phyloP scores from a whole-genome alignment of 1,139 yeast genomes.

The Yamadazyma oceani region DNA sequence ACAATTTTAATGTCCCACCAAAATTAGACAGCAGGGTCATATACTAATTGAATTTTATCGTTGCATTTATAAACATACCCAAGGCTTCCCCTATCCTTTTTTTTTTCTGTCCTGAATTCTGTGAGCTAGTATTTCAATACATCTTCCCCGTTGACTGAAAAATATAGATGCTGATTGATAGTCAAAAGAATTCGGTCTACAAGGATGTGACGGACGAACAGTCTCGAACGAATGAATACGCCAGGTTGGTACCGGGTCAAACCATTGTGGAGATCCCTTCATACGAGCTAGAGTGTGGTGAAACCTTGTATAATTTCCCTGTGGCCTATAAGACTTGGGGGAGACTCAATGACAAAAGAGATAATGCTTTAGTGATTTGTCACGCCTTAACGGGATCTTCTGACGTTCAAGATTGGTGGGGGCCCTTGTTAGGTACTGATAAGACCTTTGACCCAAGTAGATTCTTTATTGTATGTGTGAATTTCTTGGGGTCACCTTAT shows the following conservation, averaged over 20 bases:
- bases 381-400: slow-evolving; percentile 96
- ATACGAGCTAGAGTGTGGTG: slow-evolving; percentile 80
- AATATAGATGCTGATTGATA: too few relatives aligned
- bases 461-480: slow-evolving; percentile 82
- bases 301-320: slow-evolving; percentile 68
- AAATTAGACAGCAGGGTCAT: too few relatives aligned
- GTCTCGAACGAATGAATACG: slow-evolving; percentile 60
- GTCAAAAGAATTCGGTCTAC: slow-evolving; percentile 16
- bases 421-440: slow-evolving; percentile 83
- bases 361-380: slow-evolving; percentile 82
- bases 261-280: slow-evolving; percentile 78
- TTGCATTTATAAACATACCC: too few relatives aligned
- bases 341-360: slow-evolving; percentile 57
- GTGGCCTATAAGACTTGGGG: slow-evolving; percentile 98
- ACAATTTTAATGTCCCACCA: too few relatives aligned
- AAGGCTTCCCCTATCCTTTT: too few relatives aligned
- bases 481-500: slow-evolving; percentile 92
- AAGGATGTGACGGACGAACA: slow-evolving; percentile 48
- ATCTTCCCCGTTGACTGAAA: too few relatives aligned
- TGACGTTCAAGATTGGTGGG: slow-evolving; percentile 99
- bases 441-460: slow-evolving; percentile 89
- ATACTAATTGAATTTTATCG: too few relatives aligned
- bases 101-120: too few relatives aligned
- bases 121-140: too few relatives aligned
- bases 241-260: slow-evolving; percentile 75